phyloP scores from a whole-genome alignment of 192 early-diverging fungal species.

The Coemansia sp. region DNA sequence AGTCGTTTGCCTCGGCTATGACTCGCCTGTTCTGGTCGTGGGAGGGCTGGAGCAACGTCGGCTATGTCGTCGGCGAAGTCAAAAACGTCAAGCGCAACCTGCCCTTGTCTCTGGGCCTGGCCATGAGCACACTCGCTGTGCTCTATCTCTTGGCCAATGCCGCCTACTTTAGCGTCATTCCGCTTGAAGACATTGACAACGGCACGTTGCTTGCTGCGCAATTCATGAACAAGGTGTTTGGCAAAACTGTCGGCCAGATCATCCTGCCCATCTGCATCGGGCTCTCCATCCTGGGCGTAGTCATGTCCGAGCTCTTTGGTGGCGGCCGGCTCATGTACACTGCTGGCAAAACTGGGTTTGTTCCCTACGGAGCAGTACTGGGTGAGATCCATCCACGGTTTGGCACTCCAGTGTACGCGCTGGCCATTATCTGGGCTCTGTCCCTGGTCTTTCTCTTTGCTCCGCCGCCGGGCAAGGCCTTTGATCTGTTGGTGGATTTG shows the following conservation, averaged over 20 bases:
- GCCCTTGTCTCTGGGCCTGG: conserved; percentile 71
- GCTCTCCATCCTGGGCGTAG: conserved; percentile 54
- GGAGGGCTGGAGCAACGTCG: conserved; percentile 70
- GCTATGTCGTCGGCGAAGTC: conserved; percentile 80
- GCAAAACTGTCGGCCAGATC: conserved; percentile 49
- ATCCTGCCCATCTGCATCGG: conserved; percentile 55
- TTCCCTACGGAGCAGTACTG: conserved; percentile 50
- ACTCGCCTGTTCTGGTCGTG: conserved; percentile 56
- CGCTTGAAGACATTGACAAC: conserved; percentile 61
- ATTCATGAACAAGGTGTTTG: conserved; percentile 59
- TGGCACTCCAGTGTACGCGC: conserved; percentile 52
- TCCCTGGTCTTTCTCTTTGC: conserved; percentile 51
- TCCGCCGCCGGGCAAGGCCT: conserved; percentile 55
- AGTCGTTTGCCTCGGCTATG: conserved; percentile 55
- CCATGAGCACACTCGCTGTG: conserved; percentile 65
- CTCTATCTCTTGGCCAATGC: conserved; percentile 76
- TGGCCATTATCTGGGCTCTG: conserved; percentile 46
- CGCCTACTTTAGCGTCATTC: conserved; percentile 76
- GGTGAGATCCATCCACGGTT: conserved; percentile 44
- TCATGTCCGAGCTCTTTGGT: conserved; percentile 53
- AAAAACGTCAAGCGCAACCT: conserved; percentile 74
- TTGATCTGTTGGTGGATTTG: conserved; percentile 57
- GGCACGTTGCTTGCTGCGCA: conserved; percentile 61
- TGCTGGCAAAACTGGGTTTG: conserved; percentile 51
- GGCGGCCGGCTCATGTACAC: conserved; percentile 54